Percentiles rank a stretch among this genome's conserved stretches.
phyloP scores from a whole-genome alignment of 176 grass and related monocot genomes.

The Carex cristatella region DNA sequence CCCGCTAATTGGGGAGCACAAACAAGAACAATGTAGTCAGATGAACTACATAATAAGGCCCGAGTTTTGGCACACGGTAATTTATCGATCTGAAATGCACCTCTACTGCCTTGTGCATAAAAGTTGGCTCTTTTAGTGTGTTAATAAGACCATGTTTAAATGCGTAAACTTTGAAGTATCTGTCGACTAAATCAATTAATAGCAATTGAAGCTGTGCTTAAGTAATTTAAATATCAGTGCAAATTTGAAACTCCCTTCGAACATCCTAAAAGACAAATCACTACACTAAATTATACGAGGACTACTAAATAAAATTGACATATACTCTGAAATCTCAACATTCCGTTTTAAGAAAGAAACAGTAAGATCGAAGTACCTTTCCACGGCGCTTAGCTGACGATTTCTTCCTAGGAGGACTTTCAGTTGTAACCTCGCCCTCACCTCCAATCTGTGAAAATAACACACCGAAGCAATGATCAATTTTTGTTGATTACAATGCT shows the following conservation, averaged over 20 bases:
- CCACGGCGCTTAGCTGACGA: not conserved
- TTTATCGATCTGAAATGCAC: not conserved
- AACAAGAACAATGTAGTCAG: not conserved
- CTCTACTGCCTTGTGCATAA: not conserved
- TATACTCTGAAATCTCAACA: not conserved
- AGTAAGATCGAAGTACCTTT: constrained; percentile 8
- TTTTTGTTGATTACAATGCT: not conserved
- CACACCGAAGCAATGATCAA: not conserved
- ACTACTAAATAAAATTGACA: not conserved
- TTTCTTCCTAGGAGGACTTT: not conserved
- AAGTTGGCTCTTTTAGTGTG: not conserved
- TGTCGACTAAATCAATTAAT: not conserved
- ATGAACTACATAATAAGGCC: not conserved
- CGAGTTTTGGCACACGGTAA: not conserved
- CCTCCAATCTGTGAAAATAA: constrained; percentile 9
- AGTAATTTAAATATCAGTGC: not conserved
- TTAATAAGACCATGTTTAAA: not conserved
- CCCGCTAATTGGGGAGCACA: not conserved
- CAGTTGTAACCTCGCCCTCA: not conserved
- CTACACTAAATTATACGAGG: not conserved
- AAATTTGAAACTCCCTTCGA: not conserved
- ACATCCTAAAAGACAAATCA: not conserved
- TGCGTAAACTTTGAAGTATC: not conserved
- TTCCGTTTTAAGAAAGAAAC: not conserved
- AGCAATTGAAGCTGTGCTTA: not conserved